Evolutionary conservation across 768 basidiomycete species (phyloP).

Genomic region (Mycena chlorophos): DNA sequence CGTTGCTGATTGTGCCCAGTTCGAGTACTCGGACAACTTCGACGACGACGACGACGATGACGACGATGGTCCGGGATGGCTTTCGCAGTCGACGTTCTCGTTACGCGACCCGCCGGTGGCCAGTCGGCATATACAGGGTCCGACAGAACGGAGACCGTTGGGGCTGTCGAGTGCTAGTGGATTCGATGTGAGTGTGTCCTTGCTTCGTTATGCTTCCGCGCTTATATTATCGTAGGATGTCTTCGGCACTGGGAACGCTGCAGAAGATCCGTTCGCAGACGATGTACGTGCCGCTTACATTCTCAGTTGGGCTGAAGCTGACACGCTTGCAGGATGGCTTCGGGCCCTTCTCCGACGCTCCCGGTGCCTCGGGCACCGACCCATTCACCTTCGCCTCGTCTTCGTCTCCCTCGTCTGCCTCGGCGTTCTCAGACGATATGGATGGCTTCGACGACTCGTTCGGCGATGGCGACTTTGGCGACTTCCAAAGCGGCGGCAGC

Average conservation of each 20-base stretch:
- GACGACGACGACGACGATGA: slow-evolving; percentile 59
- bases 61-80: slow-evolving; percentile 80
- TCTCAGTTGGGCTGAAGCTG: slow-evolving; percentile 1
- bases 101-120: slow-evolving; percentile 51
- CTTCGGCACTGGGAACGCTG: slow-evolving; percentile 43
- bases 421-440: slow-evolving; percentile 57
- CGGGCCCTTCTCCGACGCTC: slow-evolving; percentile 77
- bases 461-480: slow-evolving; percentile 66
- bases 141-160: slow-evolving; percentile 47
- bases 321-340: slow-evolving; percentile 54
- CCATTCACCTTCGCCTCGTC: slow-evolving; percentile 61
- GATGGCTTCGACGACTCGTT: slow-evolving; percentile 66
- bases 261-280: slow-evolving; percentile 55
- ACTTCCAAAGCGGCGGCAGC: slow-evolving; percentile 60
- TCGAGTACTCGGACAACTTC: slow-evolving; percentile 51
- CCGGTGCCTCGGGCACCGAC: slow-evolving; percentile 47
- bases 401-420: neutral
- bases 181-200: slow-evolving; percentile 53
- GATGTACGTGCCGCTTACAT: slow-evolving; percentile 43
- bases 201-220: neutral
- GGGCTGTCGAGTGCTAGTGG: slow-evolving; percentile 32
- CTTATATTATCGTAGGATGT: slow-evolving; percentile 42
- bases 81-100: slow-evolving; percentile 74
- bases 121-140: slow-evolving; percentile 40
- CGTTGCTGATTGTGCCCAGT: slow-evolving; percentile 8